Evolutionary conservation across 2,329 filamentous ascomycete species (phyloP), one percentile per base, ranked within the genome.

Genomic region (Cladosporium sp.): DNA sequence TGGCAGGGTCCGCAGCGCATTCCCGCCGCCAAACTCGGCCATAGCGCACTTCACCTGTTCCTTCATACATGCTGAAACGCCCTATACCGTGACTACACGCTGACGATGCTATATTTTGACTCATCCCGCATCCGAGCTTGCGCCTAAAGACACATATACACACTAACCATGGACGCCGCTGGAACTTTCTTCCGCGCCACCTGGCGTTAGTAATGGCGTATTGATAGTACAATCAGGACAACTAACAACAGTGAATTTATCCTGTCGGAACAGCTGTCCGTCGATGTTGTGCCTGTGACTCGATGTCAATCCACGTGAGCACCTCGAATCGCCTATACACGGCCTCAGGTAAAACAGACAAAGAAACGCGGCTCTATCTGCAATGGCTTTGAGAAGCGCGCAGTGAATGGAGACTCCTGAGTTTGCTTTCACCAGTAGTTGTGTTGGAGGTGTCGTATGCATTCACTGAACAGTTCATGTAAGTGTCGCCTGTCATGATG

Each of bases 11-110:
- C 30, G 30, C 11, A 12, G 25, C 19, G n/a, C 51, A 40, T 39
- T 51, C 36, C 50, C 50, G 50, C 36, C 50, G 8, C 36, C 43
- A 47, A 17, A 47, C 28, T n/a, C 28, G 43, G 43, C 43, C 43
- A 47, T 54, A 34, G n/a, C 40, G 40, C 28, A 56, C 42, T 49
- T 56, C 42, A 49, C 42, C 30, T 49, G 52, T 40, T 37, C 52
- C 42, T 47, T 55, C 51, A 43, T 55, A 55, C 34, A 9, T n/a
- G 5, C 12, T 55, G 40, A 45, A 45, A 55, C 52, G 14, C 25
- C 12, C 52, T 47, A 45, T 36, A 20, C 52, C 14, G 28, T 55
- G 28, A 38, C 52, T 45, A 37, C 36, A 36, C 40, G 11, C 40
- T 55, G 40, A 55, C 52, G 15, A 20, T 30, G 36, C 50, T 25